phyloP scores from a whole-genome alignment of 2,329 filamentous ascomycete genomes.

The Ophiocordyceps camponoti-floridani region DNA sequence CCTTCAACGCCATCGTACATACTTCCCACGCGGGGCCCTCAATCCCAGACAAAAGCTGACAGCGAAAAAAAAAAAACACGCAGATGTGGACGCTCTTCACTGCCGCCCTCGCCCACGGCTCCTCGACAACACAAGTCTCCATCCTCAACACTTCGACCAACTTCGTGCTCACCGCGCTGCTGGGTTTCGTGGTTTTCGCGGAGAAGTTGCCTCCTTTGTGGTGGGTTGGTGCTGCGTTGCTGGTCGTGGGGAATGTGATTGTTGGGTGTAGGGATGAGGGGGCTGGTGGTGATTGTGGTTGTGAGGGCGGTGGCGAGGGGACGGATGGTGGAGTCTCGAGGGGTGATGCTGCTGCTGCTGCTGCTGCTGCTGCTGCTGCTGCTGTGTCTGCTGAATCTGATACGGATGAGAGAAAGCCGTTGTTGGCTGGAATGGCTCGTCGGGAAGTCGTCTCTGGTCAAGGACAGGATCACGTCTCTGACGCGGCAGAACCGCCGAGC shows the following conservation, averaged over 20 bases:
- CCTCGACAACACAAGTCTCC: conserved; percentile 61
- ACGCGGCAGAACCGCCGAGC: conserved; percentile 12
- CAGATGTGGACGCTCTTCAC: conserved; percentile 76
- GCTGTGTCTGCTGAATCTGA: conserved; percentile 2
- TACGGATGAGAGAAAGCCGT: conserved; percentile 12
- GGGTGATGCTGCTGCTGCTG: too few relatives aligned
- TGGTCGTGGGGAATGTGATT: conserved; percentile 63
- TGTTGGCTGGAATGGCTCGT: conserved; percentile 4
- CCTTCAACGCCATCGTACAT: conserved; percentile 58
- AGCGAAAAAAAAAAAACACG: not conserved
- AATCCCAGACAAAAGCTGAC: conserved; percentile 12
- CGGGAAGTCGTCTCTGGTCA: conserved; percentile 2
- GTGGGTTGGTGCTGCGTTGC: conserved; percentile 56
- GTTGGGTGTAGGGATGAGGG: conserved; percentile 53
- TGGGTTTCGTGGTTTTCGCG: conserved; percentile 53
- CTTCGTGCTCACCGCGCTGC: conserved; percentile 59
- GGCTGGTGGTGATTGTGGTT: not conserved
- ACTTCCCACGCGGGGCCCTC: too few relatives aligned
- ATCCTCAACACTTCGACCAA: conserved; percentile 73
- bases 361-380: too few relatives aligned
- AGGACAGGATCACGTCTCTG: conserved; percentile 12
- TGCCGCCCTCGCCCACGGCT: conserved; percentile 52
- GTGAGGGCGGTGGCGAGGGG: too few relatives aligned
- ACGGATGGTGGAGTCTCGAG: too few relatives aligned
- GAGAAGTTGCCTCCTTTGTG: conserved; percentile 56